Conservation (phyloP, 2,329 filamentous ascomycete genomes). For the Xylaria digitata region DNA sequence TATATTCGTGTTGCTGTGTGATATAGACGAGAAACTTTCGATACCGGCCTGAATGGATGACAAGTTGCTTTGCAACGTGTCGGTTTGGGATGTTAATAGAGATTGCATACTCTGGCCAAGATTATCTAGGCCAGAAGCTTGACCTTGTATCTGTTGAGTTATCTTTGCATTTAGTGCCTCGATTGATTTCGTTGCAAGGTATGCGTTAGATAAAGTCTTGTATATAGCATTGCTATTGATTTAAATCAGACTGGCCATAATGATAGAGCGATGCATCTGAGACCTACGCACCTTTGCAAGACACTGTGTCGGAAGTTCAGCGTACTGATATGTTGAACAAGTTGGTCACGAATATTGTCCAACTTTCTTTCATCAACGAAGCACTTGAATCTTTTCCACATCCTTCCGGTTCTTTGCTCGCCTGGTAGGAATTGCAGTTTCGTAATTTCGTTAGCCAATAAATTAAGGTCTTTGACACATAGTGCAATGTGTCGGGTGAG, state of each 20-base stretch:
- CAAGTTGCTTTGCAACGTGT: not conserved
- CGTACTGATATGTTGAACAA: not conserved
- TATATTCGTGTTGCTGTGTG: not conserved
- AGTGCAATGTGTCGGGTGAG: not conserved
- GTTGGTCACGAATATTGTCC: slow-evolving; percentile 1
- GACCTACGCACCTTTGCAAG: not conserved
- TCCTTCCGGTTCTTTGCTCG: not conserved
- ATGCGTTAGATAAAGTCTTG: not conserved
- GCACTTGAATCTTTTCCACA: slow-evolving; percentile 2
- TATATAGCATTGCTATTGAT: slow-evolving; percentile 4
- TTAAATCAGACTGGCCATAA: not conserved
- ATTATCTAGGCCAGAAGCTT: not conserved
- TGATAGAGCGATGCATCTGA: not conserved
- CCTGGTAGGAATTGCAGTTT: not conserved
- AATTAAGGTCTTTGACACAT: not conserved
- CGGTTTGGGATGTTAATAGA: slow-evolving; percentile 1
- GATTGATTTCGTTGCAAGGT: not conserved
- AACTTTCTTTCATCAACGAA: not conserved
- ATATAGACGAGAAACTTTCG: not conserved
- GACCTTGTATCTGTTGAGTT: not conserved
- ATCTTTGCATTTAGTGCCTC: not conserved
- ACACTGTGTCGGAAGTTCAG: not conserved
- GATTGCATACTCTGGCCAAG: not conserved
- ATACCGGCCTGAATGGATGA: not conserved
- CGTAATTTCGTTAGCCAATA: not conserved